Evolutionary conservation across 75 land plant genomes (phyloP).

Genomic region (Sequoiadendron giganteum): DNA sequence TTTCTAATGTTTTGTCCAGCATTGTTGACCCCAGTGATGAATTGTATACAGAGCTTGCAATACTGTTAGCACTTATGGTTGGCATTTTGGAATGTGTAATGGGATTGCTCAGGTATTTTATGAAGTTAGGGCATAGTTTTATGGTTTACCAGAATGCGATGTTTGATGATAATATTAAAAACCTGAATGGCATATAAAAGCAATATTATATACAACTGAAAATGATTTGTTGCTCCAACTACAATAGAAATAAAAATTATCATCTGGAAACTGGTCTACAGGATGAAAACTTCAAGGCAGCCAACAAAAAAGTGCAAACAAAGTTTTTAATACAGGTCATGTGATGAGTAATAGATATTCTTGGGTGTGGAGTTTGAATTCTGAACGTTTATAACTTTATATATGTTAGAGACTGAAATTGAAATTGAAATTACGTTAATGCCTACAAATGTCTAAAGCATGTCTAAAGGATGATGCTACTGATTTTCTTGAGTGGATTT

Average conservation of each 20-base stretch:
- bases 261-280: neutral
- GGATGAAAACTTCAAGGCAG: neutral
- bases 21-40: conserved; percentile 69
- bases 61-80: conserved; percentile 91
- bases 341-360: neutral
- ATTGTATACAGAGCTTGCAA: conserved; percentile 82
- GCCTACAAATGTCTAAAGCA: neutral
- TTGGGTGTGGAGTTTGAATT: neutral
- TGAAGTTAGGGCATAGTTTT: neutral
- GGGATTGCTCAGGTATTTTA: conserved; percentile 79
- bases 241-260: neutral
- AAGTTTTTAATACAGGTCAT: neutral
- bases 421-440: neutral
- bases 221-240: neutral
- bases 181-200: neutral
- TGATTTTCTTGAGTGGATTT: neutral
- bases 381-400: neutral
- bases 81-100: conserved; percentile 83
- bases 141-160: neutral
- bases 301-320: neutral
- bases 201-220: neutral
- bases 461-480: neutral
- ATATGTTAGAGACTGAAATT: neutral
- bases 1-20: conserved; percentile 66
- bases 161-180: neutral